A percentile compares a stretch with the other conserved stretches of the same genome.
These are phyloP conservation scores for Geranium rotundifolium DNA, from an alignment of 345 rosid species.

Conservation along the genomic window DNA sequence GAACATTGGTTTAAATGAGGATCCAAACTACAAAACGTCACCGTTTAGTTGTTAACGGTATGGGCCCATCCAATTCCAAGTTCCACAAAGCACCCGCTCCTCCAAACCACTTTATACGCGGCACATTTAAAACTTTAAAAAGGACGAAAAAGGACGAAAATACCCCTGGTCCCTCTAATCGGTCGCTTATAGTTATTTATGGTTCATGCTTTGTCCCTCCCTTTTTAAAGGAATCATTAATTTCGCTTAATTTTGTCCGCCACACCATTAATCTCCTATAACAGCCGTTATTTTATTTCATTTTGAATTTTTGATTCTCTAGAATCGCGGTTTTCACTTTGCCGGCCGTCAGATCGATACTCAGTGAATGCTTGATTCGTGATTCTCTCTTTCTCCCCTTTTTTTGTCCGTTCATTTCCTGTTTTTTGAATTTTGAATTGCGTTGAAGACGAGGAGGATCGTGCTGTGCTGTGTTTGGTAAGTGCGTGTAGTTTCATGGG, in stretches of 20 bases:
- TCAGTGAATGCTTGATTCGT: constrained; percentile 9
- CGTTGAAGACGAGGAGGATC: neutral
- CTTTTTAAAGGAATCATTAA: constrained; percentile 6
- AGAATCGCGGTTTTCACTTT: neutral
- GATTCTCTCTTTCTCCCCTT: neutral
- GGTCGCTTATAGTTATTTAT: neutral
- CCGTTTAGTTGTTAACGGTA: too few species aligned
- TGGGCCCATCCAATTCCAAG: neutral
- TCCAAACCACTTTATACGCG: constrained; percentile 11
- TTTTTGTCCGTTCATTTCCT: constrained; percentile 13
- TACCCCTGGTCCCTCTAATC: constrained; percentile 18
- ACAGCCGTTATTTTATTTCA: neutral
- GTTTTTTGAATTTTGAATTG: constrained; percentile 16
- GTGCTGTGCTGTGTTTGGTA: constrained; percentile 26
- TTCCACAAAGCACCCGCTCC: constrained; percentile 4
- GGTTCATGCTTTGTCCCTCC: neutral
- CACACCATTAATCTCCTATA: too few species aligned
- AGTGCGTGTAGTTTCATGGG: constrained; percentile 12
- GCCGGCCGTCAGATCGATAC: constrained; percentile 26
- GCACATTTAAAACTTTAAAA: constrained; percentile 7
- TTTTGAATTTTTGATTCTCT: neutral
- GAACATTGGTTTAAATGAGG: too few species aligned
- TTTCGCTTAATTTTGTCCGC: too few species aligned
- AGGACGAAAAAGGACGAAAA: constrained; percentile 7
- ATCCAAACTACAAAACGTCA: too few species aligned